Percentiles rank a stretch among this genome's conserved stretches.
Conservation (phyloP, 177 flowering plant species). For the Telopea speciosissima region DNA sequence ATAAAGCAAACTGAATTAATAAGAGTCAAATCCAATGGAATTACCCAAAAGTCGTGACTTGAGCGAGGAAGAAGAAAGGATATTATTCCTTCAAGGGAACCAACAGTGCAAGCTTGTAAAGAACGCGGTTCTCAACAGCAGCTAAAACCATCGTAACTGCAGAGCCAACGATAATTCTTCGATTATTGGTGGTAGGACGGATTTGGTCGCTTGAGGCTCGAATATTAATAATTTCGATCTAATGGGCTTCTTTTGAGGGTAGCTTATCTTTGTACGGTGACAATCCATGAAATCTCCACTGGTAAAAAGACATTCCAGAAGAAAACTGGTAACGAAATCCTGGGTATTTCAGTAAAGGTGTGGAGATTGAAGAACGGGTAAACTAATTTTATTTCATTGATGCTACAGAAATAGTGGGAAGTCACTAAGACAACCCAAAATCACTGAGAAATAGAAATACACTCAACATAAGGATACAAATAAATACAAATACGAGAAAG, state of each 20-base stretch:
- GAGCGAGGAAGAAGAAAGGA: slow-evolving; percentile 88
- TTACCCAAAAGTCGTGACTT: slow-evolving; percentile 80
- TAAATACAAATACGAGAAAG: no score
- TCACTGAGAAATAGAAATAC: no score
- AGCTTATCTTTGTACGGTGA: neutral
- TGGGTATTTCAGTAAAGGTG: slow-evolving; percentile 1
- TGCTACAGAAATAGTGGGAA: no score
- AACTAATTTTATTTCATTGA: slow-evolving; percentile 4
- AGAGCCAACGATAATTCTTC: slow-evolving; percentile 28
- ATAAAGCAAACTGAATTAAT: neutral
- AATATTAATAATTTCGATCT: slow-evolving; percentile 12
- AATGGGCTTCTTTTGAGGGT: neutral
- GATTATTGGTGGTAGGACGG: neutral
- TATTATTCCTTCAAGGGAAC: slow-evolving; percentile 73
- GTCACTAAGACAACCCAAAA: no score
- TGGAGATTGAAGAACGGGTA: neutral
- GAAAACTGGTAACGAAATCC: neutral
- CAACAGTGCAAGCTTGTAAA: slow-evolving; percentile 89
- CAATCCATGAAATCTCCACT: slow-evolving; percentile 2
- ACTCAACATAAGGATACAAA: no score
- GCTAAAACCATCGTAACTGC: slow-evolving; percentile 52
- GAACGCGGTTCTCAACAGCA: slow-evolving; percentile 71
- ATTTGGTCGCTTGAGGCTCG: slow-evolving; percentile 19
- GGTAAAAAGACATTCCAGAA: neutral
- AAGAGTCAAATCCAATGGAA: neutral